Percentiles rank a stretch among this genome's conserved stretches.
These are phyloP conservation scores for Penicillium sp. DNA, from an alignment of 2,329 filamentous ascomycete species.

Conservation along the genomic window DNA sequence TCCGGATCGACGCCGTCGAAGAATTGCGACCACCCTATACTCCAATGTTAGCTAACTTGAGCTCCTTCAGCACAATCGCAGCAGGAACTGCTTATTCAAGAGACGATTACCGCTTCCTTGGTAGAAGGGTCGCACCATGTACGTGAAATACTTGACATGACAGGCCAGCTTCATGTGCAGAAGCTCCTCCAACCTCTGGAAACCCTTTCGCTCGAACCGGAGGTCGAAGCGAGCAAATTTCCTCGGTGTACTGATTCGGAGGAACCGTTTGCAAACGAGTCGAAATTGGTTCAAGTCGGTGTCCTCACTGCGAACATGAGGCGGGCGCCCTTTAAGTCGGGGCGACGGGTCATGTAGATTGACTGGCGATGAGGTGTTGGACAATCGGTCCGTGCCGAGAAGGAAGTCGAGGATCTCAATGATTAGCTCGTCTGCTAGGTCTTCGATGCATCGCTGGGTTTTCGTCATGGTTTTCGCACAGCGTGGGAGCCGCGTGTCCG, in stretches of 20 bases:
- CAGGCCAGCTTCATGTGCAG: conserved; percentile 43
- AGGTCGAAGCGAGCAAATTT: conserved; percentile 45
- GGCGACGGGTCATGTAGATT: conserved; percentile 15
- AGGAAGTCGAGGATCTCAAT: conserved; percentile 40
- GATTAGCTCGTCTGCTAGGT: conserved; percentile 44
- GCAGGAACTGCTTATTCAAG: conserved; percentile 19
- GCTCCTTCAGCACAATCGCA: conserved; percentile 10
- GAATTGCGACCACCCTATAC: conserved; percentile 37
- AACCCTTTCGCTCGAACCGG: conserved; percentile 42
- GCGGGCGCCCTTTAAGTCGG: conserved; percentile 13
- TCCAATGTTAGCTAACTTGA: conserved; percentile 25
- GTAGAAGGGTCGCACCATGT: conserved; percentile 48
- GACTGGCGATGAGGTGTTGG: conserved; percentile 19
- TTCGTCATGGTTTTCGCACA: conserved; percentile 37
- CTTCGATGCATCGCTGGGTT: conserved; percentile 36
- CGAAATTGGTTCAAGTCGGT: conserved; percentile 47
- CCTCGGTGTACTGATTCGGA: conserved; percentile 45
- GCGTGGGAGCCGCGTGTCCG: conserved; percentile 38
- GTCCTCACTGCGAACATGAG: conserved; percentile 31
- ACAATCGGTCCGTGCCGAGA: conserved; percentile 26
- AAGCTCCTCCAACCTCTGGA: conserved; percentile 40
- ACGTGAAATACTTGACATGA: conserved; percentile 45
- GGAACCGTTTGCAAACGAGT: conserved; percentile 47
- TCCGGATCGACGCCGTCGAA: conserved; percentile 28
- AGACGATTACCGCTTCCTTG: conserved; percentile 43